Evolutionary conservation across 2,329 filamentous ascomycete species (phyloP), one percentile per base, ranked within the genome.

Genomic region (Rasamsonia emersonii): DNA sequence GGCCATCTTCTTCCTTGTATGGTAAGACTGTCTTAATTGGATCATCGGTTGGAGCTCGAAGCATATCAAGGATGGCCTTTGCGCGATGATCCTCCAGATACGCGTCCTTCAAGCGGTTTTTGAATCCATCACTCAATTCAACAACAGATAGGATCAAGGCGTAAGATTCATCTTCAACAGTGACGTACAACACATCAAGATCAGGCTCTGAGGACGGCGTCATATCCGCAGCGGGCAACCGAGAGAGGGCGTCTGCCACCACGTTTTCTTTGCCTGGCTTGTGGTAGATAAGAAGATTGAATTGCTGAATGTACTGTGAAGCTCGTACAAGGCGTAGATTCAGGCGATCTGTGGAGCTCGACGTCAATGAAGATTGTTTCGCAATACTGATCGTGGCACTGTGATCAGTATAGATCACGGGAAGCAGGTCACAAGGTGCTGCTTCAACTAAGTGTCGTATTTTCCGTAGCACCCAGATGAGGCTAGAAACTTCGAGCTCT

Each of bases 361-460:
- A 27, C 16, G 15, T 4, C 16, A 33, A 14, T 21, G 17, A 11
- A 21, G 17, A n/a, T 17, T 33, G 17, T 5, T 33, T n/a, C 10
- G 19, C 30, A 11, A 33, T 33, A 10, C 4, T 14, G 11, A 17
- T 17, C 5, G 20, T 24, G 7, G 30, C 14, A 16, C 19, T 17
- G 19, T 33, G 30, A 18, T 33, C 30, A 4, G 30, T 33, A 18
- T 33, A 33, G 9, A 33, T 14, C 9, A 33, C 14, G 5, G 30
- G 11, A n/a, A n/a, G n/a, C n/a, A n/a, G n/a, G n/a, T n/a, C n/a
- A n/a, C n/a, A n/a, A 14, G 20, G 19, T 4, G 30, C 20, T 17
- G 24, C 27, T 5, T 35, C 33, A 11, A 35, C 26, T 9, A 16
- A 14, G 11, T 31, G 14, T 24, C 28, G 17, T 7, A 20, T 17